Conservation (phyloP, 2,329 filamentous ascomycete species). For the Epichloe sp. region DNA sequence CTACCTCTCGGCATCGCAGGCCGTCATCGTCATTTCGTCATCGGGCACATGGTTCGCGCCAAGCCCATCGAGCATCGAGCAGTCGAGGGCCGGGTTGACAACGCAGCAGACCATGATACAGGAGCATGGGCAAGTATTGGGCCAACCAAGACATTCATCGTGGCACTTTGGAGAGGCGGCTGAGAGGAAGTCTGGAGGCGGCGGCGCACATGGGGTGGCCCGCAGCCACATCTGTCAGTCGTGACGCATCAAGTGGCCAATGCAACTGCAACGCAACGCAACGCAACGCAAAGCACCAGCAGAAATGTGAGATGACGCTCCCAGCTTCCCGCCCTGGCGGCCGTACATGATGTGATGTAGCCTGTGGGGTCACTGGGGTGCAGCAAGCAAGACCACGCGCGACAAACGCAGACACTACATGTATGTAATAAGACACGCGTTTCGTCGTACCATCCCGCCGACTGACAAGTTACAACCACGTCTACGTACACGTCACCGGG, state of each 20-base stretch:
- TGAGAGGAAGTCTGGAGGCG: too few species aligned
- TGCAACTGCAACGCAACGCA: too few species aligned
- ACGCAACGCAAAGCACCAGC: too few species aligned
- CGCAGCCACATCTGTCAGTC: too few species aligned
- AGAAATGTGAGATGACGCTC: not conserved
- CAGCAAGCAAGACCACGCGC: not conserved
- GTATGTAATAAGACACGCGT: not conserved
- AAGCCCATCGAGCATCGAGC: not conserved
- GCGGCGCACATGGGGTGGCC: too few species aligned
- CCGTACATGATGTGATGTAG: not conserved
- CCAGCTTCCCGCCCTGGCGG: not conserved
- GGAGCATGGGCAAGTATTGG: not conserved
- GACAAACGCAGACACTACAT: not conserved
- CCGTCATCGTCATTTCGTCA: not conserved
- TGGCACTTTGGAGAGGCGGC: not conserved
- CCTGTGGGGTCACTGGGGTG: not conserved
- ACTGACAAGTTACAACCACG: not conserved
- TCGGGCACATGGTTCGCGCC: not conserved
- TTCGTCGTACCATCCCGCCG: not conserved
- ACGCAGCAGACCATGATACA: not conserved
- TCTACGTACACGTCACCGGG: not conserved
- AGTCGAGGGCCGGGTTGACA: not conserved
- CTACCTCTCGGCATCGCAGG: not conserved
- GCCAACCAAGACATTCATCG: not conserved
- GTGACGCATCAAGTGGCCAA: too few species aligned